Conservation (phyloP, 768 basidiomycete species). For the Obba rivulosa region DNA sequence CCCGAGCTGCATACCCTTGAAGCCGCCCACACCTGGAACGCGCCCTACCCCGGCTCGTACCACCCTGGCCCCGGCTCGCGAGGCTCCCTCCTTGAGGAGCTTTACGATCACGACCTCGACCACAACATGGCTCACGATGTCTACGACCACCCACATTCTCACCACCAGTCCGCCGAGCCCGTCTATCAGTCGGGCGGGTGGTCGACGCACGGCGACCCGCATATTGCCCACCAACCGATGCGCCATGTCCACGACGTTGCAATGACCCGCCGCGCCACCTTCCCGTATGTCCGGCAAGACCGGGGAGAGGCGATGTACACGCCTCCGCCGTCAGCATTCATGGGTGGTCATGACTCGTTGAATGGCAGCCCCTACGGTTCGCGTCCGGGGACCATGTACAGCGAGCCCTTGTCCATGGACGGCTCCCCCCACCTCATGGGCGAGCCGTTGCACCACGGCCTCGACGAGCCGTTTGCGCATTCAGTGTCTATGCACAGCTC, state of each 20-base stretch:
- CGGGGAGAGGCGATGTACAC: conserved; percentile 37
- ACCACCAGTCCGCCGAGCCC: conserved; percentile 18
- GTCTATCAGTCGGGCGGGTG: conserved; percentile 20
- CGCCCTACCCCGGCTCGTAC: conserved; percentile 30
- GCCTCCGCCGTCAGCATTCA: conserved; percentile 41
- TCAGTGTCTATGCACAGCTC: conserved; percentile 26
- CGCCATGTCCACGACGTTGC: conserved; percentile 39
- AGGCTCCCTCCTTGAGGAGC: conserved; percentile 62
- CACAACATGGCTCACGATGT: conserved; percentile 29
- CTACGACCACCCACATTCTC: conserved; percentile 17
- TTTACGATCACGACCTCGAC: conserved; percentile 58
- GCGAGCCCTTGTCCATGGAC: conserved; percentile 34
- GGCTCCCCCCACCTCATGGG: conserved; percentile 34
- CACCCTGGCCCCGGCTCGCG: conserved; percentile 33
- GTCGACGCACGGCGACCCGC: conserved; percentile 30
- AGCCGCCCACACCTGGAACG: conserved; percentile 21
- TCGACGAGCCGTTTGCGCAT: conserved; percentile 28
- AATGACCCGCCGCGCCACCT: conserved; percentile 60
- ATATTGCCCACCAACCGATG: conserved; percentile 15
- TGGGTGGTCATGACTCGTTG: conserved; percentile 35
- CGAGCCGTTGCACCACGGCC: conserved; percentile 23
- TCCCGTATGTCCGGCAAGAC: conserved; percentile 74
- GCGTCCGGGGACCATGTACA: conserved; percentile 34
- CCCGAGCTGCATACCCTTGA: conserved; percentile 32
- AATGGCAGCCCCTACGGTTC: conserved; percentile 24